These are phyloP conservation scores for Maudiozyma bulderi DNA, from an alignment of 805 yeast species.

Conservation along the genomic window DNA sequence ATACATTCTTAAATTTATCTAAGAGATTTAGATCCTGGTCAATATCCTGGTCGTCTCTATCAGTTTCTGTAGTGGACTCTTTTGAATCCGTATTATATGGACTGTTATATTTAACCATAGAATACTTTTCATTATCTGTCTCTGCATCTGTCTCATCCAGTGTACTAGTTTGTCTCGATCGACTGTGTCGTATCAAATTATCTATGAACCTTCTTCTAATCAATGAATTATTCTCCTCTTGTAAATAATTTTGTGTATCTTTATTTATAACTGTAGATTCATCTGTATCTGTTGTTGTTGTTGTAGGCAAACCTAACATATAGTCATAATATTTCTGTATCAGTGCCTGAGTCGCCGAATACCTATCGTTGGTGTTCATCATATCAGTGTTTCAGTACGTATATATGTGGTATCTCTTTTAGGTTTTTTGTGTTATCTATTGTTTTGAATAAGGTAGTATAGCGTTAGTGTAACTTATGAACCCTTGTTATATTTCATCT, in stretches of 20 bases:
- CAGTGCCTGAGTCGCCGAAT: slow-evolving; percentile 19
- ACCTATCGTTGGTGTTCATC: not conserved
- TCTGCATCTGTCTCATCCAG: slow-evolving; percentile 4
- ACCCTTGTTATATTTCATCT: no score
- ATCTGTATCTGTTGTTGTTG: not conserved
- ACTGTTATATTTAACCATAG: not conserved
- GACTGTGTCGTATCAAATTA: slow-evolving; percentile 2
- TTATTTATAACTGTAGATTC: not conserved
- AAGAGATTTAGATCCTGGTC: not conserved
- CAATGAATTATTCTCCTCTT: not conserved
- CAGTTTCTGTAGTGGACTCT: not conserved
- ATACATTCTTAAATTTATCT: slow-evolving; percentile 7
- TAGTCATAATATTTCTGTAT: slow-evolving; percentile 16
- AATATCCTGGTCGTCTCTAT: not conserved
- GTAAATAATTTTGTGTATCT: not conserved
- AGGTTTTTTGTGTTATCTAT: no score
- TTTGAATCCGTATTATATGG: not conserved
- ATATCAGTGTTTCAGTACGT: not conserved
- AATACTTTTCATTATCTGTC: not conserved
- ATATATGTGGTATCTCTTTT: not conserved
- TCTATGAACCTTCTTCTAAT: not conserved
- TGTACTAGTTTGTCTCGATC: not conserved
- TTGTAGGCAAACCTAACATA: not conserved
- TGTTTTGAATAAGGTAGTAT: no score
- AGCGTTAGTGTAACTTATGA: no score